phyloP scores from a whole-genome alignment of 1,139 yeast genomes.

The Nakaseomyces sp. region DNA sequence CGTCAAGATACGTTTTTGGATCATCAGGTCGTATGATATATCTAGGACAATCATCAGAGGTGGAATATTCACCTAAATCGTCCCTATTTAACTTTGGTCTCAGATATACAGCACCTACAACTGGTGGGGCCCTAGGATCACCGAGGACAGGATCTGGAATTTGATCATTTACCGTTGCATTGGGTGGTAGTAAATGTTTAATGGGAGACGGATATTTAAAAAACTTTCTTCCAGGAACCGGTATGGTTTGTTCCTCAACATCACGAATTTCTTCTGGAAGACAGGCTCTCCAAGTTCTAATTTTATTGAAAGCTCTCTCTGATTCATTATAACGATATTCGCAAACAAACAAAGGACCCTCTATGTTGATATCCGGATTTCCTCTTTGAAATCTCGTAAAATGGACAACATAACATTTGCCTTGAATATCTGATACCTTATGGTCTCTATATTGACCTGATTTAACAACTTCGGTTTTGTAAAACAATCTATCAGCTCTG shows the following conservation, averaged over 20 bases:
- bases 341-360: conserved; percentile 85
- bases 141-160: conserved; percentile 77
- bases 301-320: conserved; percentile 83
- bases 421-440: conserved; percentile 74
- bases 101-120: conserved; percentile 80
- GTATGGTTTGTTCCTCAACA: conserved; percentile 72
- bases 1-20: conserved; percentile 26
- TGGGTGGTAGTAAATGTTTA: conserved; percentile 61
- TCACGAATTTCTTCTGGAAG: conserved; percentile 93
- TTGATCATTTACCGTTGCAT: conserved; percentile 62
- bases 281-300: conserved; percentile 98
- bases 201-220: conserved; percentile 77
- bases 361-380: conserved; percentile 73
- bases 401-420: conserved; percentile 90
- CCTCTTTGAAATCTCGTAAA: conserved; percentile 93
- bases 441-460: conserved; percentile 97
- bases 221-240: conserved; percentile 47
- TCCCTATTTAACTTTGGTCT: conserved; percentile 69
- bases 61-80: conserved; percentile 65
- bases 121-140: conserved; percentile 79
- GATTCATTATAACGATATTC: conserved; percentile 90
- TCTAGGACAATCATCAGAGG: conserved; percentile 54
- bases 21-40: conserved; percentile 41
- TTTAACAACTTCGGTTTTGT: conserved; percentile 89
- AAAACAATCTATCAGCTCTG: conserved; percentile 77